Evolutionary conservation across 768 basidiomycete species (phyloP).

Genomic region (Boletellus ananas): DNA sequence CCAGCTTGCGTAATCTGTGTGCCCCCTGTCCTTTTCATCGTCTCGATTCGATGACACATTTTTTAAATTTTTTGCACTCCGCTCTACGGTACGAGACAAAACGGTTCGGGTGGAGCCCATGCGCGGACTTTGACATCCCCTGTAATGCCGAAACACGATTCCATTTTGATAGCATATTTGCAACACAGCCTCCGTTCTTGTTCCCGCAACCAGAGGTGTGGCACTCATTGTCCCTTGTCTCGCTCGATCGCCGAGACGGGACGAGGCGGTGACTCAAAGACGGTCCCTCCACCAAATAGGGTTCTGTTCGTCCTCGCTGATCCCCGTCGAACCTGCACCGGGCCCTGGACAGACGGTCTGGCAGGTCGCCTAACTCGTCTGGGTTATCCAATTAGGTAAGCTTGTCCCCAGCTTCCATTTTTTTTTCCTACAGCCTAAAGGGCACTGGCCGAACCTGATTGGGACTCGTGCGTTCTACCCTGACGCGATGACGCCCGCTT

Average conservation of each 20-base stretch:
- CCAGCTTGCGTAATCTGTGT: constrained; percentile 9
- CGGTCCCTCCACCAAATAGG: constrained; percentile 8
- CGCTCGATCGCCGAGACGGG: constrained; percentile 9
- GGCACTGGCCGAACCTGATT: constrained; percentile 9
- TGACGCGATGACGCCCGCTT: constrained; percentile 18
- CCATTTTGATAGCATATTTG: no score
- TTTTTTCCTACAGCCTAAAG: constrained; percentile 18
- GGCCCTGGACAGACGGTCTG: constrained; percentile 16
- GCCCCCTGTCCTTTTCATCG: background rate
- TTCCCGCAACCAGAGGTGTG: background rate
- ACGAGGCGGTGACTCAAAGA: constrained; percentile 2
- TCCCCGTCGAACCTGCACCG: constrained; percentile 24
- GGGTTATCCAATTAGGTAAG: constrained; percentile 24
- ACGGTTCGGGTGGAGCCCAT: background rate
- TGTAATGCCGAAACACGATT: no score
- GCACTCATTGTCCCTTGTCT: constrained; percentile 3
- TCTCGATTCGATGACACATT: constrained; percentile 8
- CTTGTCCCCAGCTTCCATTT: constrained; percentile 25
- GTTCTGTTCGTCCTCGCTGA: constrained; percentile 6
- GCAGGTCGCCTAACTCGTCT: constrained; percentile 3
- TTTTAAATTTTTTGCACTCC: constrained; percentile 11
- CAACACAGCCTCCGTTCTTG: no score
- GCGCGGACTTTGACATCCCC: no score
- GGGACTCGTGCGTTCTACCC: constrained; percentile 9
- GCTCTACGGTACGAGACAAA: constrained; percentile 3